Base-by-base conservation (phyloP, 148 eudicot species). In the Mesembryanthemum crystallinum region DNA sequence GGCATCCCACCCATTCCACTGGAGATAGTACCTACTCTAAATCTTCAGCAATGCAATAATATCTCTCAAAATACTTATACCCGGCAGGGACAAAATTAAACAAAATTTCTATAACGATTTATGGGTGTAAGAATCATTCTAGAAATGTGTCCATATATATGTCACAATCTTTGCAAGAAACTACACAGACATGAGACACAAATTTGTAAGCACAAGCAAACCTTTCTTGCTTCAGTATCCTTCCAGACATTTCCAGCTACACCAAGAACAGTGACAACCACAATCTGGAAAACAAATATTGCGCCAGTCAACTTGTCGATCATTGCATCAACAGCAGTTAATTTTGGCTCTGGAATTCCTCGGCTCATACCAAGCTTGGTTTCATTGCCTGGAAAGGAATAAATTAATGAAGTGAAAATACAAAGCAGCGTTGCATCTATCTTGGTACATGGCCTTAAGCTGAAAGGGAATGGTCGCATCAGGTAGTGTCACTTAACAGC, bases 221-320 rank as follows among this genome's bases (percentile, higher is more conserved):
- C 99, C 99, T 95, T 92, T 82, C 90, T 89, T 64, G 96, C 99
- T 89, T 95, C 97, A 54, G 89, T 87, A 70, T 95, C 96, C 87
- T 87, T 95, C 99, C 99, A 95, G 49, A 95, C 88, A 83, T 95
- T 95, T 51, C 99, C 99, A 79, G 99, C 94, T 73, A 90, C 83
- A 24, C 97, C 99, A 39, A 95, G 85, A 83, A 95, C 99, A 82
- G 89, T 87, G 37, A 95, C 99, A 23, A 92, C 96, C 24, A 92
- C 97, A 73, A 92, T 89, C 88, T 95, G 99, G 77, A 95, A 95
- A 81, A 90, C 84, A 83, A 95, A 95, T 82, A 95, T 92, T 54
- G 99, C 99, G 78, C 97, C 97, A 66, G 97, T 95, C 85, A 95
- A 86, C 89, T 92, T 95, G 91, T 95, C 99, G 77, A 92, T 95